phyloP scores from a whole-genome alignment of 257 asterid genomes.

The Knoxia roxburghii region DNA sequence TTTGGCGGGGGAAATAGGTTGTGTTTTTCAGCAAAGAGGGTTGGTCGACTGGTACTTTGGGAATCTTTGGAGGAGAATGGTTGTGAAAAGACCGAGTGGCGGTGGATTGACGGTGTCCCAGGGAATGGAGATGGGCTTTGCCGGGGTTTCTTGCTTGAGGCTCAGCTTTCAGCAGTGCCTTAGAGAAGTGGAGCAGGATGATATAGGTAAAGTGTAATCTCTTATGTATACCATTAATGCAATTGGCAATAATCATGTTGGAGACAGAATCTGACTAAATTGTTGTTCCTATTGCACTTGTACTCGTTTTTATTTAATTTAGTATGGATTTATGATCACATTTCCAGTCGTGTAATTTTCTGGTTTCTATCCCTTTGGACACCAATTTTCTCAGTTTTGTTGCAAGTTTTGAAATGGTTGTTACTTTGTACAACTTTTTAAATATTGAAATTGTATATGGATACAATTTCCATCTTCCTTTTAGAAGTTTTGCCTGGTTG shows the following conservation, averaged over 20 bases:
- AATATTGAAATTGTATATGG: background rate
- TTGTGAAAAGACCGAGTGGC: conserved; percentile 61
- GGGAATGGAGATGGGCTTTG: conserved; percentile 87
- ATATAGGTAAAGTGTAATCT: conserved; percentile 11
- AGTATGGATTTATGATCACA: background rate
- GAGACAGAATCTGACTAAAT: conserved; percentile 2
- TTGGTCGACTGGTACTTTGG: conserved; percentile 82
- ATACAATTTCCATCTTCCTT: background rate
- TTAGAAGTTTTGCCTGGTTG: background rate
- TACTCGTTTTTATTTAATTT: background rate
- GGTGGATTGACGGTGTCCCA: conserved; percentile 76
- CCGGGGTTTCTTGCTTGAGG: conserved; percentile 80
- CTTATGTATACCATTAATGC: conserved; percentile 4
- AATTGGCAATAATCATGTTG: background rate
- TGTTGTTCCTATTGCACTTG: background rate
- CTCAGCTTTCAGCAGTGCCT: conserved; percentile 56
- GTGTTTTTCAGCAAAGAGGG: conserved; percentile 87
- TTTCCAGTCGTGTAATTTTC: background rate
- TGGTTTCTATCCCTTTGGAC: background rate
- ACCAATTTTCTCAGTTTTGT: background rate
- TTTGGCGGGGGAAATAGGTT: conserved; percentile 85
- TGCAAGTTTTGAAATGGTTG: background rate
- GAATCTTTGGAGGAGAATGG: conserved; percentile 41
- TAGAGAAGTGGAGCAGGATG: conserved; percentile 19
- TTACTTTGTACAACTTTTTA: background rate